phyloP scores from a whole-genome alignment of 345 rosid species.

The Arabis hirsuta region DNA sequence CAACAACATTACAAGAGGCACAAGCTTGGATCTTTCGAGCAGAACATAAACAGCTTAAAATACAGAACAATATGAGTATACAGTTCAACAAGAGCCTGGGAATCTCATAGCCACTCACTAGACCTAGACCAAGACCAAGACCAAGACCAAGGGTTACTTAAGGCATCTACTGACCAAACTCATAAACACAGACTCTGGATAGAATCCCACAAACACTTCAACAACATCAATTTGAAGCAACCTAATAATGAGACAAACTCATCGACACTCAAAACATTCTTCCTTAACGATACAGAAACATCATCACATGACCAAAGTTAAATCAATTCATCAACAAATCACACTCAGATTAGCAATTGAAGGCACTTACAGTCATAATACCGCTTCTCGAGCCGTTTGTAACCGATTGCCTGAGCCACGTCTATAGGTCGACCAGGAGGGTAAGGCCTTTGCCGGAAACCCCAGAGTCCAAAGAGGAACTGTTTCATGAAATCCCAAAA shows the following conservation, averaged over 20 bases:
- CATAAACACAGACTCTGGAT: not conserved
- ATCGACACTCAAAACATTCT: not conserved
- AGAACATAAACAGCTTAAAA: not conserved
- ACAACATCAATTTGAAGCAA: not conserved
- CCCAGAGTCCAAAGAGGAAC: constrained; percentile 91
- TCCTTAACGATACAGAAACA: not conserved
- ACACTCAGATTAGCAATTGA: not conserved
- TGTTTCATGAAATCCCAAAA: constrained; percentile 89
- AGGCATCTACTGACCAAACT: not conserved
- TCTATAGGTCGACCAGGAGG: constrained; percentile 82
- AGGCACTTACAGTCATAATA: constrained; percentile 81
- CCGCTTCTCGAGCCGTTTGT: constrained; percentile 77
- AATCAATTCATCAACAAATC: constrained; percentile 3
- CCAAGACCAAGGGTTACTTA: not conserved
- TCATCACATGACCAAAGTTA: not conserved
- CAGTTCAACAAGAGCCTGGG: constrained; percentile 12
- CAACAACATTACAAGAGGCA: not conserved
- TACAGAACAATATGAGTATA: not conserved
- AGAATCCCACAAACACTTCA: not conserved
- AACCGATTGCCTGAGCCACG: constrained; percentile 92
- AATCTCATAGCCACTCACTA: not conserved
- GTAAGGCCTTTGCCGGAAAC: constrained; percentile 86
- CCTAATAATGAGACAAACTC: not conserved
- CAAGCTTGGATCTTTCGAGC: not conserved
- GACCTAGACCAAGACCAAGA: no score